A percentile compares a stretch with the other conserved stretches of the same genome.
phyloP scores from a whole-genome alignment of 768 basidiomycete species.

The Kwoniella mangroviensis region DNA sequence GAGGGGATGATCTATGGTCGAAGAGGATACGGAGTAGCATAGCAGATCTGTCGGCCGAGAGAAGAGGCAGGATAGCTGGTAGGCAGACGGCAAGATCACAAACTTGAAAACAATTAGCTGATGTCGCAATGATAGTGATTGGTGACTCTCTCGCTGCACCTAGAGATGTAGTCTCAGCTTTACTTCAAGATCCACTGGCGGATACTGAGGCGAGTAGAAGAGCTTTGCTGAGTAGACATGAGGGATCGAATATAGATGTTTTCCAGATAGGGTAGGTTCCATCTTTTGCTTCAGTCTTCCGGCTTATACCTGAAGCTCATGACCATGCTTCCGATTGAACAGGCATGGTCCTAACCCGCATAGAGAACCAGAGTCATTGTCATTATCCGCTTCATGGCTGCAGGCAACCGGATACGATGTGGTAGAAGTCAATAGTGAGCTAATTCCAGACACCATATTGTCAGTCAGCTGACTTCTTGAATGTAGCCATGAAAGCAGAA shows the following conservation, averaged over 20 bases:
- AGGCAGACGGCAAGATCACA: neutral
- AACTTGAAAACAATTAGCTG: neutral
- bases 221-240: slow-evolving; percentile 33
- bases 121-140: slow-evolving; percentile 28
- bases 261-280: slow-evolving; percentile 27
- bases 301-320: neutral
- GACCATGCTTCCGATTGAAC: neutral
- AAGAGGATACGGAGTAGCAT: slow-evolving; percentile 29
- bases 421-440: slow-evolving; percentile 38
- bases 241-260: slow-evolving; percentile 19
- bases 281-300: too few relatives aligned
- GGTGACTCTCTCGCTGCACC: slow-evolving; percentile 41
- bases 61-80: slow-evolving; percentile 29
- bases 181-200: slow-evolving; percentile 49
- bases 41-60: slow-evolving; percentile 19
- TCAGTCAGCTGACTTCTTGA: slow-evolving; percentile 1
- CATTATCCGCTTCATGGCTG: slow-evolving; percentile 43
- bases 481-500: slow-evolving; percentile 18
- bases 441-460: neutral
- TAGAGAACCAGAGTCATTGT: slow-evolving; percentile 21
- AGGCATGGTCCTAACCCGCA: slow-evolving; percentile 10
- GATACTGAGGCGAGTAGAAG: slow-evolving; percentile 27
- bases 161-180: slow-evolving; percentile 43
- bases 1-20: slow-evolving; percentile 43
- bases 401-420: slow-evolving; percentile 33